A percentile compares a stretch with the other conserved stretches of the same genome.
Conservation (phyloP, 176 grass and related monocot genomes). For the Triticum turgidum region DNA sequence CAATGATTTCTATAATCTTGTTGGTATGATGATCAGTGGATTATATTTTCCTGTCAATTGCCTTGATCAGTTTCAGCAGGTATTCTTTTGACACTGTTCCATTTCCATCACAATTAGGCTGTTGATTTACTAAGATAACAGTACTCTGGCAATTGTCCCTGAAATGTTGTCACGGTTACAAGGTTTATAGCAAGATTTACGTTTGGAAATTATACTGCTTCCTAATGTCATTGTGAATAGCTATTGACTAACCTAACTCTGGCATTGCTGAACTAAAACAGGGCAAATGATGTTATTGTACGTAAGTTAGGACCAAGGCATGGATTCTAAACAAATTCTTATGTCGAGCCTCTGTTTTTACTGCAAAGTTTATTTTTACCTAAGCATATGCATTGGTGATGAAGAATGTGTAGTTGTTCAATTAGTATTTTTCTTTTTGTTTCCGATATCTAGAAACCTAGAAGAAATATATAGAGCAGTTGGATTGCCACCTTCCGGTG, state of each 20-base stretch:
- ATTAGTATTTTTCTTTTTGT: neutral
- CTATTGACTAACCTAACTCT: neutral
- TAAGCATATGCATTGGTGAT: neutral
- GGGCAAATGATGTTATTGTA: neutral
- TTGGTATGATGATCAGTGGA: neutral
- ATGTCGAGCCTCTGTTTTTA: neutral
- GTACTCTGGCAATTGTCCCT: neutral
- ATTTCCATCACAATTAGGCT: neutral
- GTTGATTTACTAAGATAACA: neutral
- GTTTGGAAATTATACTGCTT: neutral
- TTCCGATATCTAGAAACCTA: neutral
- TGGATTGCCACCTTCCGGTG: neutral
- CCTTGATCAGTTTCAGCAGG: neutral
- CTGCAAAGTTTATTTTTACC: neutral
- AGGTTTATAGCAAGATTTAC: neutral
- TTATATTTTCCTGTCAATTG: neutral
- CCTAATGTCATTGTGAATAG: neutral
- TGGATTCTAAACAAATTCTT: neutral
- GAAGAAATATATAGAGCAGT: neutral
- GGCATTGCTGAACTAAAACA: neutral
- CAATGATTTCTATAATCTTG: slow-evolving; percentile 20
- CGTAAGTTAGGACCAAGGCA: neutral
- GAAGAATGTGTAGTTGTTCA: neutral
- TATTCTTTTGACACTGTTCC: neutral
- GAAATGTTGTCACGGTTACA: neutral